Evolutionary conservation across 805 yeast genomes (phyloP).

Genomic region (Komagataella populi): DNA sequence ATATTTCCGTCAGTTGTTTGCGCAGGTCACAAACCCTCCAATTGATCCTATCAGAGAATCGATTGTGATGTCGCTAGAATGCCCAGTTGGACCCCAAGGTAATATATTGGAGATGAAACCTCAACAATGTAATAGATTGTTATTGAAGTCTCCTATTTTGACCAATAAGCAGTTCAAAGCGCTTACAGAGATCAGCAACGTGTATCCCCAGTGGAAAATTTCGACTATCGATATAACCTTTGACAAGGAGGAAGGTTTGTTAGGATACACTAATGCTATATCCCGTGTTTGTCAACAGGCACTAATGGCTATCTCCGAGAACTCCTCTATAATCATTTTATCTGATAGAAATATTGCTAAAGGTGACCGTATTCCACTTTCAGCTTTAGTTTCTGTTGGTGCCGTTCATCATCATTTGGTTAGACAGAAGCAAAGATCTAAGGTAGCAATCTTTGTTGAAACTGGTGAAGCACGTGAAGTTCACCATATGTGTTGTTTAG

Average conservation of each 20-base stretch:
- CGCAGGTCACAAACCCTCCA: constrained; percentile 98
- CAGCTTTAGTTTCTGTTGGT: constrained; percentile 87
- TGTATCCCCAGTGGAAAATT: constrained; percentile 80
- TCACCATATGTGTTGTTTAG: constrained; percentile 86
- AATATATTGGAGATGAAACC: constrained; percentile 88
- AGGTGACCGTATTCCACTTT: constrained; percentile 58
- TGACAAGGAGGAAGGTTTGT: constrained; percentile 66
- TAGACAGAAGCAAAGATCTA: constrained; percentile 89
- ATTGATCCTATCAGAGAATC: constrained; percentile 96
- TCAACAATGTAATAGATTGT: constrained; percentile 78
- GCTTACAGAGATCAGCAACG: constrained; percentile 53
- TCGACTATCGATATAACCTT: constrained; percentile 82
- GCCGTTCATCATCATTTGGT: constrained; percentile 96
- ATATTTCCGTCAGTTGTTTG: constrained; percentile 90
- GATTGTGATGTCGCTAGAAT: constrained; percentile 93
- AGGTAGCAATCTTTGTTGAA: constrained; percentile 83
- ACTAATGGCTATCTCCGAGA: constrained; percentile 65
- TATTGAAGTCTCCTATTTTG: constrained; percentile 73
- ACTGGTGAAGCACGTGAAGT: constrained; percentile 97
- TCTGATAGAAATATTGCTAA: constrained; percentile 47
- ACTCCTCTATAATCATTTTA: constrained; percentile 61
- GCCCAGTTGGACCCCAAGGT: constrained; percentile 98
- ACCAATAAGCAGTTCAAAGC: constrained; percentile 64
- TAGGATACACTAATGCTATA: constrained; percentile 74
- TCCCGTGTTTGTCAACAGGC: constrained; percentile 85